phyloP scores from a whole-genome alignment of 2,329 filamentous ascomycete genomes.

The Ascochyta rabiei region DNA sequence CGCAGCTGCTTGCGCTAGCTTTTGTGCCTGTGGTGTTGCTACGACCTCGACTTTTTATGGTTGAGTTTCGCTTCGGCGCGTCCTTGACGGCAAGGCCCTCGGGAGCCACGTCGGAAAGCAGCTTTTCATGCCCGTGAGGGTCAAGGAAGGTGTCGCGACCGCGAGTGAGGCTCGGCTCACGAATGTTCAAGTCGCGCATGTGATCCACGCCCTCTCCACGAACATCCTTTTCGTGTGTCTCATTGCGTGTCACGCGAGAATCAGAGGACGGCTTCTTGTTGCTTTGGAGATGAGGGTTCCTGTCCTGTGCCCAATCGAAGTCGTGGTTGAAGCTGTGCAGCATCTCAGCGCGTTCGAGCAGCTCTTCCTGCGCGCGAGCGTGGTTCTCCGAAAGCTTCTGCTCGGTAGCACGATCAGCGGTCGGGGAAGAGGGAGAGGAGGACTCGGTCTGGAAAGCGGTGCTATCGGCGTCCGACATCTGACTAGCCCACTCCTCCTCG shows the following conservation, averaged over 20 bases:
- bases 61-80: slow-evolving; percentile 56
- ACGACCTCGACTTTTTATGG: slow-evolving; percentile 37
- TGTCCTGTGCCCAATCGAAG: slow-evolving; percentile 65
- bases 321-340: slow-evolving; percentile 78
- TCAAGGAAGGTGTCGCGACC: slow-evolving; percentile 75
- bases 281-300: slow-evolving; percentile 62
- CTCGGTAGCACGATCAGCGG: slow-evolving; percentile 44
- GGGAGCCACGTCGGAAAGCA: slow-evolving; percentile 67
- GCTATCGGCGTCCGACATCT: slow-evolving; percentile 66
- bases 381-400: slow-evolving; percentile 49
- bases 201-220: slow-evolving; percentile 78
- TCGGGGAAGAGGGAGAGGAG: slow-evolving; percentile 41
- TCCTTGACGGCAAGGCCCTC: slow-evolving; percentile 58
- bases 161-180: slow-evolving; percentile 64
- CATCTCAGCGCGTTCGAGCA: slow-evolving; percentile 61
- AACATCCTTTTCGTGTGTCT: slow-evolving; percentile 74
- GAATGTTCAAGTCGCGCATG: slow-evolving; percentile 60
- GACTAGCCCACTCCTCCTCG: slow-evolving; percentile 44
- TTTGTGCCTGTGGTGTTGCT: slow-evolving; percentile 43
- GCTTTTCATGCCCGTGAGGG: slow-evolving; percentile 69
- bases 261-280: slow-evolving; percentile 63
- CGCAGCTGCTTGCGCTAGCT: slow-evolving; percentile 38
- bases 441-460: slow-evolving; percentile 60
- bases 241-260: slow-evolving; percentile 64
- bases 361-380: slow-evolving; percentile 60